These are phyloP conservation scores for Favolaschia claudopus DNA, from an alignment of 768 basidiomycete species.

Conservation along the genomic window DNA sequence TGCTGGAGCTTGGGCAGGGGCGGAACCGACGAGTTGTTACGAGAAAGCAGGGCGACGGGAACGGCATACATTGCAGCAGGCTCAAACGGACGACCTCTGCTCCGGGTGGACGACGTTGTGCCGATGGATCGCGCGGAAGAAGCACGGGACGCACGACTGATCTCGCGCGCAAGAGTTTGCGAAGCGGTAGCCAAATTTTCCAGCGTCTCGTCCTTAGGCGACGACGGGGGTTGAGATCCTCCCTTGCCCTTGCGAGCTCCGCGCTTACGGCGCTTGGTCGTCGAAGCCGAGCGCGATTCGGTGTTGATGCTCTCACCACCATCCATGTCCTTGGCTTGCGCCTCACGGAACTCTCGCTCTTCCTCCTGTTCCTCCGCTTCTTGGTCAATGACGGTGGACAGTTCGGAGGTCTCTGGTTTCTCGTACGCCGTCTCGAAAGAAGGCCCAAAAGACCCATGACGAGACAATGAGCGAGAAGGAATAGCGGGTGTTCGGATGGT, in stretches of 20 bases:
- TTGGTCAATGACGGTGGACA: constrained; percentile 64
- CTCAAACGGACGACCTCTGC: constrained; percentile 44
- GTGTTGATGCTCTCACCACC: constrained; percentile 41
- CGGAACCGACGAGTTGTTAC: constrained; percentile 21
- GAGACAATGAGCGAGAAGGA: constrained; percentile 63
- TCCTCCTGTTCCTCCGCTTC: constrained; percentile 55
- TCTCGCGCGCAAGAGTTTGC: constrained; percentile 83
- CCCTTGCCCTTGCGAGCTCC: constrained; percentile 88
- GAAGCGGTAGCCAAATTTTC: constrained; percentile 80
- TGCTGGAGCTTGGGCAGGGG: constrained; percentile 26
- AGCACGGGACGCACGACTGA: constrained; percentile 70
- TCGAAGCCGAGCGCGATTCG: constrained; percentile 71
- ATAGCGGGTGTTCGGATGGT: constrained; percentile 61
- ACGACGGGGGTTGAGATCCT: constrained; percentile 39
- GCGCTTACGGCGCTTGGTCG: constrained; percentile 82
- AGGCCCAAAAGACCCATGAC: constrained; percentile 69
- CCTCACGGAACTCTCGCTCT: constrained; percentile 33
- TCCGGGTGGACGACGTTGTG: constrained; percentile 36
- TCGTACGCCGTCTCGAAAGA: constrained; percentile 48
- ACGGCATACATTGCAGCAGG: constrained; percentile 56
- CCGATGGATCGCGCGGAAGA: constrained; percentile 48
- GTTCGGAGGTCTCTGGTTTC: constrained; percentile 50
- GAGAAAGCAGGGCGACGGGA: constrained; percentile 43
- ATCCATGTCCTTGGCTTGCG: constrained; percentile 42
- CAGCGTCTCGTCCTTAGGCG: constrained; percentile 62